These are phyloP conservation scores for Coniochaeta ligniaria DNA, from an alignment of 2,329 filamentous ascomycete genomes.

Conservation along the genomic window DNA sequence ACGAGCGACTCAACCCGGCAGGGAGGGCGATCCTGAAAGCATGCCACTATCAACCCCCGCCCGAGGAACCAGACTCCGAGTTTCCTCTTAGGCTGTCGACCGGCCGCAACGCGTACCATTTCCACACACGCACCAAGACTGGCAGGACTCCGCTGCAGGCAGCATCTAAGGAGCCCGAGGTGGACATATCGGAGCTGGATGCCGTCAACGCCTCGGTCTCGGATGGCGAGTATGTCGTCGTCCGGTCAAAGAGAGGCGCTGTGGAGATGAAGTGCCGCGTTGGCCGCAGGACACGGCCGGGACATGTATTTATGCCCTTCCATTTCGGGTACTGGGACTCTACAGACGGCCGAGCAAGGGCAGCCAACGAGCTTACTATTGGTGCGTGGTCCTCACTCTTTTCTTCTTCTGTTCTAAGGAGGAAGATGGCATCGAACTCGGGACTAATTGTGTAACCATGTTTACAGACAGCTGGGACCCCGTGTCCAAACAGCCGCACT, in stretches of 20 bases:
- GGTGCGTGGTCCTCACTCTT: conserved; percentile 13
- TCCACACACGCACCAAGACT: conserved; percentile 29
- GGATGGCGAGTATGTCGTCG: conserved; percentile 22
- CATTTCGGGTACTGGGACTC: conserved; percentile 29
- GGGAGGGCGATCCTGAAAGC: conserved; percentile 26
- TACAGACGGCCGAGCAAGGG: conserved; percentile 21
- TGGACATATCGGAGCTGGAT: conserved; percentile 21
- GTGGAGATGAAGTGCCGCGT: conserved; percentile 21
- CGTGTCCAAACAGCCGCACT: conserved; percentile 27
- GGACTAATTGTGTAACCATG: too few relatives aligned
- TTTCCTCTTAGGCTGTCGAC: conserved; percentile 25
- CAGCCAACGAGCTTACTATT: conserved; percentile 28
- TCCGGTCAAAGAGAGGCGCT: conserved; percentile 20
- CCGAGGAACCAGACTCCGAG: conserved; percentile 21
- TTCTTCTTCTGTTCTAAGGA: too few relatives aligned
- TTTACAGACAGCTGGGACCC: conserved; percentile 21
- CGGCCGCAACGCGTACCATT: conserved; percentile 24
- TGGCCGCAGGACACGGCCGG: conserved; percentile 17
- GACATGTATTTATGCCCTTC: conserved; percentile 29
- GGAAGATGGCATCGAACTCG: too few relatives aligned
- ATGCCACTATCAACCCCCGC: conserved; percentile 19
- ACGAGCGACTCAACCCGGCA: conserved; percentile 20
- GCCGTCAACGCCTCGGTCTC: conserved; percentile 15
- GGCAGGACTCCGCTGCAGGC: conserved; percentile 22
- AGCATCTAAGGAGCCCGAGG: conserved; percentile 19